phyloP scores from a whole-genome alignment of 2,329 filamentous ascomycete species.

The Ceratocystis harringtonii region DNA sequence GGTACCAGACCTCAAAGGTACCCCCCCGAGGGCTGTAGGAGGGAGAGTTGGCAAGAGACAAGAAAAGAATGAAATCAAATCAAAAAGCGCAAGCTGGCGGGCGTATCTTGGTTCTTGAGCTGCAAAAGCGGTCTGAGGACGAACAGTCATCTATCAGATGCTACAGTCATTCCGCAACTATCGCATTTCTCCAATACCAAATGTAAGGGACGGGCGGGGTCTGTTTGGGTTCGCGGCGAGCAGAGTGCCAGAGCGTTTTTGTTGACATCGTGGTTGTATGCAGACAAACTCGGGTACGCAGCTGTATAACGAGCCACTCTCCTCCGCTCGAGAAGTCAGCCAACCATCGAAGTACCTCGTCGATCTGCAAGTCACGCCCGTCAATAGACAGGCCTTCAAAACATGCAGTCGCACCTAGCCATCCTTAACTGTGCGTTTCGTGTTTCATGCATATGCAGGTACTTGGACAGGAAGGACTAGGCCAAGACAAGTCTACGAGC shows the following conservation, averaged over 20 bases:
- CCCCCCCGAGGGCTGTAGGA: too few relatives aligned
- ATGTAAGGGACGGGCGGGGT: too few relatives aligned
- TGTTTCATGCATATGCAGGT: conserved; percentile 4
- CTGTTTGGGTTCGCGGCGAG: too few relatives aligned
- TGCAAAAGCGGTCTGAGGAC: not conserved
- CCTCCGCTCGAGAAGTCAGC: too few relatives aligned
- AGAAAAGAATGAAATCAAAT: not conserved
- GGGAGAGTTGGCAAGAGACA: too few relatives aligned
- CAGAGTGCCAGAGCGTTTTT: too few relatives aligned
- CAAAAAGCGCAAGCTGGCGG: not conserved
- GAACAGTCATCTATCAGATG: not conserved
- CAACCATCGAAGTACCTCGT: too few relatives aligned
- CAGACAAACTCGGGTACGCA: not conserved
- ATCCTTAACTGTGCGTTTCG: conserved; percentile 2
- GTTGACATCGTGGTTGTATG: not conserved
- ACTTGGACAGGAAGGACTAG: not conserved
- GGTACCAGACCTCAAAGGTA: too few relatives aligned
- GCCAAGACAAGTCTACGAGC: not conserved
- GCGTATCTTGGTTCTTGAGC: not conserved
- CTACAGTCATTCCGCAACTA: too few relatives aligned
- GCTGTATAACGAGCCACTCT: not conserved
- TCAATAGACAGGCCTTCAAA: not conserved
- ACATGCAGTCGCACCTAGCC: not conserved
- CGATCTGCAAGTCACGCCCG: conserved; percentile 1
- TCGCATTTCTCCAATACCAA: not conserved